These are phyloP conservation scores for Echeveria elegans DNA, from an alignment of 164 flowering plant genomes.

Conservation along the genomic window DNA sequence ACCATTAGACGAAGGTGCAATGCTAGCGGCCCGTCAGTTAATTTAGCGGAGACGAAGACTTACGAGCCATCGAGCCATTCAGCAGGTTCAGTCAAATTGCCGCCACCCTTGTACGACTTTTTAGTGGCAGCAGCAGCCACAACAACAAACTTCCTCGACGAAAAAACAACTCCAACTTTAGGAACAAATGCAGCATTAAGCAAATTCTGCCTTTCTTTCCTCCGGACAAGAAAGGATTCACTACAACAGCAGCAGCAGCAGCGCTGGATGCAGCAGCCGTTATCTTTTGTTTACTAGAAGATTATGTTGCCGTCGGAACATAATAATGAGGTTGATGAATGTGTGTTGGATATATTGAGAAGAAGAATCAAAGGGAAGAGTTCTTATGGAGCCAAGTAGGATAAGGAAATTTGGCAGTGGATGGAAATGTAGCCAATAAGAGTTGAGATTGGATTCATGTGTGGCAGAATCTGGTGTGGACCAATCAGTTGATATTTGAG, in stretches of 20 bases:
- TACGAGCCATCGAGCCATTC: slow-evolving; percentile 99
- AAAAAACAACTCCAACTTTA: slow-evolving; percentile 11
- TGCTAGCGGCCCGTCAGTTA: too few species aligned
- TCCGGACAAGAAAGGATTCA: slow-evolving; percentile 57
- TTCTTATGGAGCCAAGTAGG: slow-evolving; percentile 31
- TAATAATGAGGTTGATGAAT: too few species aligned
- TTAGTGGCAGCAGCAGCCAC: slow-evolving; percentile 53
- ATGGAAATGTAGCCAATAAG: too few species aligned
- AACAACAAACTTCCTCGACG: slow-evolving; percentile 32
- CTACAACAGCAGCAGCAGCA: slow-evolving; percentile 33
- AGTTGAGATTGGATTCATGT: background rate
- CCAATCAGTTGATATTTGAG: background rate
- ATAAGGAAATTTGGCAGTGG: slow-evolving; percentile 30
- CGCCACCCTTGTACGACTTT: slow-evolving; percentile 82
- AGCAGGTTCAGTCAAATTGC: slow-evolving; percentile 75
- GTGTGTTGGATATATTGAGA: background rate
- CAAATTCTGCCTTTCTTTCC: slow-evolving; percentile 40
- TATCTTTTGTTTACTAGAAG: background rate
- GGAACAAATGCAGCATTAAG: slow-evolving; percentile 19
- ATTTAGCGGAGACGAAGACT: slow-evolving; percentile 19
- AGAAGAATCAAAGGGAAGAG: slow-evolving; percentile 4
- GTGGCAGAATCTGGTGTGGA: background rate
- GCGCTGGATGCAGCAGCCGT: slow-evolving; percentile 51
- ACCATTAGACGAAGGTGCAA: too few species aligned
- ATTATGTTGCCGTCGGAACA: too few species aligned